A percentile compares a stretch with the other conserved stretches of the same genome.
phyloP scores from a whole-genome alignment of 192 early-diverging fungal genomes.

The Backusella liffmaniae region DNA sequence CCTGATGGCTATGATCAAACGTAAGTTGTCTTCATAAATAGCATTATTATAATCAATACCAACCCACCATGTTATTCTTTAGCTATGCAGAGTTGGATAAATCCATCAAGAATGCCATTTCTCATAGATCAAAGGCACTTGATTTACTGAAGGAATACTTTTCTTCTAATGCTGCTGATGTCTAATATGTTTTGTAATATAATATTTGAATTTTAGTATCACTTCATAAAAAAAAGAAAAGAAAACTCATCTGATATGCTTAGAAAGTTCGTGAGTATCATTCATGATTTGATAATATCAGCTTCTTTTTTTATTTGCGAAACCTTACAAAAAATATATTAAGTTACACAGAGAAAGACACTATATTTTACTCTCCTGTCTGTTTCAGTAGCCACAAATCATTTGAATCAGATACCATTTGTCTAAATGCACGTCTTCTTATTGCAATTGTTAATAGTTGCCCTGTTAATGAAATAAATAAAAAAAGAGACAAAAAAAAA shows the following conservation, averaged over 20 bases:
- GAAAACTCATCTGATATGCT: no score
- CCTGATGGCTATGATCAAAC: constrained; percentile 73
- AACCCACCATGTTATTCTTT: neutral
- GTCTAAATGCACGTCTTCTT: no score
- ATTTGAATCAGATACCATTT: no score
- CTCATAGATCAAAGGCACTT: constrained; percentile 81
- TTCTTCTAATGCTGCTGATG: neutral
- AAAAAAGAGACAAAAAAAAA: neutral
- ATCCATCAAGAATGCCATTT: constrained; percentile 84
- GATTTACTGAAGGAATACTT: constrained; percentile 67
- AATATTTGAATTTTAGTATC: neutral
- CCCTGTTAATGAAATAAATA: no score
- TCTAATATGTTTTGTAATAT: neutral
- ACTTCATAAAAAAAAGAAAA: neutral
- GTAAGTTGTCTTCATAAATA: constrained; percentile 22
- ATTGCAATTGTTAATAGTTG: no score
- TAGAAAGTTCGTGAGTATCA: no score
- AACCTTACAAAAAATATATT: no score
- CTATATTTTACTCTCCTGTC: no score
- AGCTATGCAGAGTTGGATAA: constrained; percentile 91
- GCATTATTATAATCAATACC: neutral
- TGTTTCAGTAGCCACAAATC: no score
- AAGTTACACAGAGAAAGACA: no score
- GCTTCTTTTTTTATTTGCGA: no score
- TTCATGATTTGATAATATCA: no score